Evolutionary conservation across 805 yeast genomes (phyloP).

Genomic region (Starmerella etchellsii): DNA sequence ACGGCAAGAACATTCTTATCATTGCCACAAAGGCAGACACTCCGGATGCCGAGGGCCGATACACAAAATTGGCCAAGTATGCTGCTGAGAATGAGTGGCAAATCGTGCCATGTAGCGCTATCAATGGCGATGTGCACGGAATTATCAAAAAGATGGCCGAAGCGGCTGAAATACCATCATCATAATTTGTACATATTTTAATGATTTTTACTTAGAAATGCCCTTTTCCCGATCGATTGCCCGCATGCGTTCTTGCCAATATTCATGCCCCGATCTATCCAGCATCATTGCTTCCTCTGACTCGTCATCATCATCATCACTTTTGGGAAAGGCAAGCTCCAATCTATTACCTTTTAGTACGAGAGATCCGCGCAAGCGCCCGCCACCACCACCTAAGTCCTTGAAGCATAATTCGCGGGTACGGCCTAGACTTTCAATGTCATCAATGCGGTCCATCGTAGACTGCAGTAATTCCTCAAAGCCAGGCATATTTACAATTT

Average conservation of each 20-base stretch:
- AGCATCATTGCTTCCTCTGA: constrained; percentile 16
- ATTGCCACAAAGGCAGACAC: constrained; percentile 94
- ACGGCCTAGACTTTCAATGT: constrained; percentile 63
- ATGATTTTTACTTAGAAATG: background rate
- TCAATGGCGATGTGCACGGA: constrained; percentile 56
- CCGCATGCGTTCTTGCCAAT: constrained; percentile 15
- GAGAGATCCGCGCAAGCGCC: constrained; percentile 19
- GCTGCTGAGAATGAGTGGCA: constrained; percentile 38
- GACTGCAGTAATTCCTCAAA: constrained; percentile 54
- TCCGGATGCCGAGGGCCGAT: constrained; percentile 40
- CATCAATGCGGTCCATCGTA: constrained; percentile 54
- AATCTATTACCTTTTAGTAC: constrained; percentile 12
- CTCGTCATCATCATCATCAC: constrained; percentile 18
- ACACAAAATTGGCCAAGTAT: constrained; percentile 29
- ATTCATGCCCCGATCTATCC: constrained; percentile 14
- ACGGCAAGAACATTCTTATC: constrained; percentile 51
- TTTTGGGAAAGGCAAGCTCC: constrained; percentile 17
- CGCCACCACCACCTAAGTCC: constrained; percentile 37
- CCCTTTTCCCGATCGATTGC: no score
- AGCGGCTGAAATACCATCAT: constrained; percentile 3
- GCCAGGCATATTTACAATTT: constrained; percentile 57
- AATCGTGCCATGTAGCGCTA: constrained; percentile 75
- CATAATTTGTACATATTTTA: background rate
- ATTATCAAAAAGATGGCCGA: constrained; percentile 55
- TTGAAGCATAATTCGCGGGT: constrained; percentile 65